These are phyloP conservation scores for Thuja plicata DNA, from an alignment of 83 land plant genomes.

Conservation along the genomic window DNA sequence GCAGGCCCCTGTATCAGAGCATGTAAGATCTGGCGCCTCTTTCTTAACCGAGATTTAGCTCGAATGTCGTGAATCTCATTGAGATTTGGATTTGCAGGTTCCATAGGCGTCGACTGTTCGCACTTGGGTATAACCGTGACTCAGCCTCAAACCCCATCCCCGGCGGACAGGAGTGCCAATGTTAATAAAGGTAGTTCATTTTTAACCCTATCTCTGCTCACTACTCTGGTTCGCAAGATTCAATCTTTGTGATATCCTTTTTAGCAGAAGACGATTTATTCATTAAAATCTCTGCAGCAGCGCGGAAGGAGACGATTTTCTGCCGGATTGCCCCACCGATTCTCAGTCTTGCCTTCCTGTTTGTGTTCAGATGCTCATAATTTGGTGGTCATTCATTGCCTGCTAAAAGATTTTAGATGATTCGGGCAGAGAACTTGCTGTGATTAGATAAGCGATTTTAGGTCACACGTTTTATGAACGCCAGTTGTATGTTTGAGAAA, in stretches of 20 bases:
- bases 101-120: neutral
- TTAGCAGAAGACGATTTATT: neutral
- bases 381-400: neutral
- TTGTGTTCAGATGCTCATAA: neutral
- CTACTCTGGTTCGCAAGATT: too few species aligned
- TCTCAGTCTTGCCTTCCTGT: neutral
- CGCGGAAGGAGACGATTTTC: neutral
- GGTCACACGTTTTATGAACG: too few species aligned
- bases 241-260: neutral
- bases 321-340: neutral
- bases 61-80: neutral
- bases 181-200: neutral
- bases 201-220: neutral
- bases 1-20: neutral
- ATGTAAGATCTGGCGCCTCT: neutral
- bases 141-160: neutral
- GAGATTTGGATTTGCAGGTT: neutral
- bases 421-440: too few species aligned
- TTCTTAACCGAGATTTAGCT: neutral
- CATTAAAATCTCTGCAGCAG: neutral
- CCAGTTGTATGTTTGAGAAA: too few species aligned
- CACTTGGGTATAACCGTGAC: neutral
- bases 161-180: neutral
- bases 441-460: too few species aligned
- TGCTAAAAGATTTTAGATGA: neutral